Percentiles rank a stretch among this genome's conserved stretches.
These are phyloP conservation scores for Fusarium falciforme DNA, from an alignment of 2,329 filamentous ascomycete genomes.

Conservation along the genomic window DNA sequence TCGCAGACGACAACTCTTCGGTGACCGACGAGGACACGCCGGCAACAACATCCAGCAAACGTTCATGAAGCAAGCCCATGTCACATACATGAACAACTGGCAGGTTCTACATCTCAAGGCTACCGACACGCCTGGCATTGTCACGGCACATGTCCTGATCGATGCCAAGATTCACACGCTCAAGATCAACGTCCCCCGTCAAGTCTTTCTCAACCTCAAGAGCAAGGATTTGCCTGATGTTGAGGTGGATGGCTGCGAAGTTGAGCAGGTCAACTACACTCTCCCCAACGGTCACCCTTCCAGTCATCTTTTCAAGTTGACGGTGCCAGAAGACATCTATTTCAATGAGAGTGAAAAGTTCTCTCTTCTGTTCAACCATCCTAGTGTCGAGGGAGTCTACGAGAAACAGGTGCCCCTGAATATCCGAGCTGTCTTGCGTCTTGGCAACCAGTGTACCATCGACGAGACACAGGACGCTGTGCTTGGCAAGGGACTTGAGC, in stretches of 20 bases:
- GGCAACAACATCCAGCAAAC: constrained; percentile 70
- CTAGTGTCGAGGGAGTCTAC: constrained; percentile 96
- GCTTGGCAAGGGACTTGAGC: constrained; percentile 89
- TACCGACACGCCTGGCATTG: constrained; percentile 86
- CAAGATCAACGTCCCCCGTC: constrained; percentile 88
- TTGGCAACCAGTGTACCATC: constrained; percentile 93
- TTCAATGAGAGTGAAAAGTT: constrained; percentile 87
- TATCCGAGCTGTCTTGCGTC: constrained; percentile 85
- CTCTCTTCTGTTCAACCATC: constrained; percentile 85
- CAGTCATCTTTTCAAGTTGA: constrained; percentile 92
- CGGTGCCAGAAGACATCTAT: constrained; percentile 88
- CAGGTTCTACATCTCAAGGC: constrained; percentile 89
- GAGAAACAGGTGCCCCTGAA: constrained; percentile 92
- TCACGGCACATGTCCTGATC: constrained; percentile 90
- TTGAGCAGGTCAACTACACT: constrained; percentile 93
- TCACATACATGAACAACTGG: constrained; percentile 93
- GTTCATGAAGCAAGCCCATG: constrained; percentile 92
- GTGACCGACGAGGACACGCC: constrained; percentile 73
- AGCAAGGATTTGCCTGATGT: constrained; percentile 88
- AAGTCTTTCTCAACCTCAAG: constrained; percentile 93
- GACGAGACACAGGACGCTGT: constrained; percentile 92
- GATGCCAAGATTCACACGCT: constrained; percentile 90
- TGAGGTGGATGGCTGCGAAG: constrained; percentile 84
- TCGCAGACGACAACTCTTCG: constrained; percentile 90
- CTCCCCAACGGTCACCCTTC: constrained; percentile 96